Evolutionary conservation across 192 early-diverging fungal species (phyloP).

Genomic region (Backusella macrospora): DNA sequence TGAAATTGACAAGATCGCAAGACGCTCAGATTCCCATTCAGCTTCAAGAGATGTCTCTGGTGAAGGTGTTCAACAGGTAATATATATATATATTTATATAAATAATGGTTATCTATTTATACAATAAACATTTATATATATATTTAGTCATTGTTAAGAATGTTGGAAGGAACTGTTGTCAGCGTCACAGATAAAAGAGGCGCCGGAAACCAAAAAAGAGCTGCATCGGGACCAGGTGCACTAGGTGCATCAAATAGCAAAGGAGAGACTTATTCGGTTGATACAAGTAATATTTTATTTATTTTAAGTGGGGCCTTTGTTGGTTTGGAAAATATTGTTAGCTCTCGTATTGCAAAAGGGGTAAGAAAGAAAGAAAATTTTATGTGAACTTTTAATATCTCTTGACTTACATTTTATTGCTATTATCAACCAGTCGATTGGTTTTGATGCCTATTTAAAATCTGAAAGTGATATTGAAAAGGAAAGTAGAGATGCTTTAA

Average conservation of each 20-base stretch:
- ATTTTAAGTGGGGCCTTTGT: conserved; percentile 90
- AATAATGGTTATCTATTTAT: neutral
- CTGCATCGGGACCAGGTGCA: conserved; percentile 30
- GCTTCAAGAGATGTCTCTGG: conserved; percentile 87
- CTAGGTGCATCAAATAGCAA: conserved; percentile 46
- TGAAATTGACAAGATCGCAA: conserved; percentile 91
- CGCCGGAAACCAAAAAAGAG: conserved; percentile 40
- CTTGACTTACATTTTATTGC: neutral
- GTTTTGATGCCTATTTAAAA: conserved; percentile 62
- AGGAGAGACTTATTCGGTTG: conserved; percentile 83
- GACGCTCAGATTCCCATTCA: conserved; percentile 71
- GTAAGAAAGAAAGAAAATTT: no score
- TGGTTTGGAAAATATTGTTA: conserved; percentile 80
- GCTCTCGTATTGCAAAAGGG: conserved; percentile 76
- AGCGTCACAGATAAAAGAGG: conserved; percentile 84
- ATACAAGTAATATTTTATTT: conserved; percentile 91
- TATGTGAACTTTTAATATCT: no score
- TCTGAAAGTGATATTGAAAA: conserved; percentile 21
- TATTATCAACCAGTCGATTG: conserved; percentile 58
- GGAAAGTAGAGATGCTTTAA: conserved; percentile 27
- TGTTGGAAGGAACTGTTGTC: conserved; percentile 89
- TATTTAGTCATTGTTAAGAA: conserved; percentile 64
- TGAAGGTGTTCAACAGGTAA: conserved; percentile 87
- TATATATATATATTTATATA: conserved; percentile 3
- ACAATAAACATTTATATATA: neutral